Evolutionary conservation across 345 rosid genomes (phyloP).

Genomic region (Cardiospermum halicacabum): DNA sequence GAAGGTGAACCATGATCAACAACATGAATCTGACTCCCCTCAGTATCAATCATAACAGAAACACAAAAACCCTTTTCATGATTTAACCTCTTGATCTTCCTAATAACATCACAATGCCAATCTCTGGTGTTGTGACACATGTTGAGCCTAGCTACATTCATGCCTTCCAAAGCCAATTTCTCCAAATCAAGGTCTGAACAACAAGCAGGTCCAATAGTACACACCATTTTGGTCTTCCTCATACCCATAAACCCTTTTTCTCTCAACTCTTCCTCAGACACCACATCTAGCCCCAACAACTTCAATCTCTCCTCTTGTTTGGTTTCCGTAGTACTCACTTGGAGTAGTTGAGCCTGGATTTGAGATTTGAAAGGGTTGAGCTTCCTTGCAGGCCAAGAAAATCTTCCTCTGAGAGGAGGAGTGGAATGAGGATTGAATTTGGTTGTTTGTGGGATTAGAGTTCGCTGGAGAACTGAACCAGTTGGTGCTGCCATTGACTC

Average conservation of each 20-base stretch:
- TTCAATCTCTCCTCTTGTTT: constrained; percentile 21
- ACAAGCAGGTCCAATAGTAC: constrained; percentile 71
- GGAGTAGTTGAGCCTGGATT: constrained; percentile 30
- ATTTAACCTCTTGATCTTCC: constrained; percentile 53
- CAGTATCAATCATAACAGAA: constrained; percentile 69
- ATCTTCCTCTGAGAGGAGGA: constrained; percentile 9
- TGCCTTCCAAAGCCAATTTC: constrained; percentile 55
- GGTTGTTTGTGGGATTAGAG: constrained; percentile 15
- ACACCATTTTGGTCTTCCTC: constrained; percentile 74
- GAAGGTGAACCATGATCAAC: constrained; percentile 69
- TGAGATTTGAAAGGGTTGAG: constrained; percentile 12
- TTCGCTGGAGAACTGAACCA: constrained; percentile 20
- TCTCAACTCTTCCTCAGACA: constrained; percentile 45
- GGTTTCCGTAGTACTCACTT: constrained; percentile 20
- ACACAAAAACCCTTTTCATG: constrained; percentile 51
- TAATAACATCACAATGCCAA: constrained; percentile 61
- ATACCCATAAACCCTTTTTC: constrained; percentile 62
- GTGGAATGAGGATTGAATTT: constrained; percentile 19
- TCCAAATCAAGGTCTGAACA: constrained; percentile 52
- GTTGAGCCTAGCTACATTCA: constrained; percentile 75
- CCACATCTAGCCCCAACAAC: constrained; percentile 40
- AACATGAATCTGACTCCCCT: constrained; percentile 72
- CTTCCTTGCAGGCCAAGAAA: constrained; percentile 24
- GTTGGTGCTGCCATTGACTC: constrained; percentile 37
- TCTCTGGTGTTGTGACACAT: constrained; percentile 69